phyloP scores from a whole-genome alignment of 1,284 basidiomycete genomes.

The Ustilago curta region DNA sequence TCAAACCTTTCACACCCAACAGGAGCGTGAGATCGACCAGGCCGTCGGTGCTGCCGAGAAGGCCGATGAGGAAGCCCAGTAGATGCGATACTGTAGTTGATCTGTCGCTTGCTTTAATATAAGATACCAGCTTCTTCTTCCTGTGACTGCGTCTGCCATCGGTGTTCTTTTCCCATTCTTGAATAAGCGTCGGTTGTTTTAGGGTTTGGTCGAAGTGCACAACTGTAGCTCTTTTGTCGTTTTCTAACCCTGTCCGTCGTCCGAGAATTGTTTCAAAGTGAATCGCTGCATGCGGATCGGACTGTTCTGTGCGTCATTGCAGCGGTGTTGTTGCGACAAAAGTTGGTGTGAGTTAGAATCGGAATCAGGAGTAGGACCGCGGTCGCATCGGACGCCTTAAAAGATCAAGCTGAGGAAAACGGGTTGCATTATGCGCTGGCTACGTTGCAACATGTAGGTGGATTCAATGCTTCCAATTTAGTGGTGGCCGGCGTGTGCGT shows the following conservation, averaged over 20 bases:
- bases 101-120: constrained; percentile 3
- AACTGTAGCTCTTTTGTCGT: not conserved
- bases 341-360: not conserved
- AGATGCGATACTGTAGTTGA: not conserved
- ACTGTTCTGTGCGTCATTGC: no score
- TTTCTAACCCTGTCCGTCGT: no score
- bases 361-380: not conserved
- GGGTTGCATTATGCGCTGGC: constrained; percentile 30
- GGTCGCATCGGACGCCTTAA: not conserved
- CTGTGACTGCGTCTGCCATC: not conserved
- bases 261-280: no score
- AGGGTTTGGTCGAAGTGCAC: not conserved
- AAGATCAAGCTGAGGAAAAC: constrained; percentile 23
- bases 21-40: constrained; percentile 53
- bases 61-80: constrained; percentile 23
- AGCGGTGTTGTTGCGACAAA: no score
- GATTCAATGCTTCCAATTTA: constrained; percentile 16
- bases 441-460: constrained; percentile 16
- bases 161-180: not conserved
- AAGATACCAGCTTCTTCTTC: constrained; percentile 16
- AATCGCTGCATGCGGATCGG: no score
- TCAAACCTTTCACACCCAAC: not conserved
- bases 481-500: constrained; percentile 55
- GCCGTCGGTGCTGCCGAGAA: constrained; percentile 45
- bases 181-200: not conserved